A percentile compares a stretch with the other conserved stretches of the same genome.
Conservation (phyloP, 345 rosid genomes). For the Orychophragmus violaceus region DNA sequence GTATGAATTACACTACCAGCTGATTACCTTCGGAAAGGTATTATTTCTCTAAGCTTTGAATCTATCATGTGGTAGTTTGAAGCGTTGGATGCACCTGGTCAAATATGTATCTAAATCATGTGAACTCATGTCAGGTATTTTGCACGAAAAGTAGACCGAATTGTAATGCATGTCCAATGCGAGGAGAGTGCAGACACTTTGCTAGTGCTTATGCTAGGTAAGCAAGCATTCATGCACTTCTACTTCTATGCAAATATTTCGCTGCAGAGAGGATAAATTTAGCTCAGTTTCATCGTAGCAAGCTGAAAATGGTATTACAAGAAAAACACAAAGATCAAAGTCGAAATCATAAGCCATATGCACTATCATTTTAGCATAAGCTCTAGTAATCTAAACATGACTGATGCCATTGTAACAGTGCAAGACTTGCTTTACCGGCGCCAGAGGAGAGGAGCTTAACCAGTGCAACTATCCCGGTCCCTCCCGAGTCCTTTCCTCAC, state of each 20-base stretch:
- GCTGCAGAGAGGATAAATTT: neutral
- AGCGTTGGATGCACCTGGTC: slow-evolving; percentile 3
- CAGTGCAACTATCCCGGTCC: slow-evolving; percentile 28
- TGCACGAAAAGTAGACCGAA: slow-evolving; percentile 92
- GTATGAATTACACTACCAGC: slow-evolving; percentile 91
- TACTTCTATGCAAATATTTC: neutral
- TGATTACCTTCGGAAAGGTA: slow-evolving; percentile 99
- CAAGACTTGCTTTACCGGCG: slow-evolving; percentile 83
- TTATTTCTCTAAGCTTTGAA: neutral
- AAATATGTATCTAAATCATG: slow-evolving; percentile 14
- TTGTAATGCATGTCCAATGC: slow-evolving; percentile 97
- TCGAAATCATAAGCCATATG: neutral
- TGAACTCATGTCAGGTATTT: slow-evolving; percentile 62
- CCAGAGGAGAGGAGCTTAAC: slow-evolving; percentile 64
- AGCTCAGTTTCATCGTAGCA: neutral
- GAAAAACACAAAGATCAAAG: neutral
- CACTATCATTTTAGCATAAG: slow-evolving; percentile 8
- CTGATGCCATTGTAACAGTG: slow-evolving; percentile 47
- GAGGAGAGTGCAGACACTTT: slow-evolving; percentile 95
- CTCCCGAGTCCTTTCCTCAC: slow-evolving; percentile 28
- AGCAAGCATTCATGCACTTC: slow-evolving; percentile 22
- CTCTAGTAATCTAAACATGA: neutral
- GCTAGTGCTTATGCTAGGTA: slow-evolving; percentile 99
- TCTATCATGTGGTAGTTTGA: slow-evolving; percentile 1
- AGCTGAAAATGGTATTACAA: neutral